Evolutionary conservation across 768 basidiomycete genomes (phyloP), one percentile per base, ranked within the genome.

Genomic region (Pisolithus tinctorius): DNA sequence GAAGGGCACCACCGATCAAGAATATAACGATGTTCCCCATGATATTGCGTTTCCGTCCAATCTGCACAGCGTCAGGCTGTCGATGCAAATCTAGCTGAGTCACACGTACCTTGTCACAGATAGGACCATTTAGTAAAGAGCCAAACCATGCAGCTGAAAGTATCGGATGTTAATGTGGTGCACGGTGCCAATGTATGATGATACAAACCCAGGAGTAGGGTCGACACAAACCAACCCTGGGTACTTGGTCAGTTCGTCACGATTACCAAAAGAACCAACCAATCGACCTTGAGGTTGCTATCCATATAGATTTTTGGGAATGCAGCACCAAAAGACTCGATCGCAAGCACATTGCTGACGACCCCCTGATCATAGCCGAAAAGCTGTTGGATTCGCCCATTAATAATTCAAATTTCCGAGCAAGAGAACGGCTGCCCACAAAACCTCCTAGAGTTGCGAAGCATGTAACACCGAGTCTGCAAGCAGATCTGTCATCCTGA

Each of bases 281-380:
- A 26, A 55, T 10, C 49, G 41, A 64, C 65, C 55, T 68, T 64
- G 45, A 68, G 58, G 25, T 13, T 48, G 16, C 58, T 45, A 49
- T 66, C 31, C 64, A 47, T 61, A 49, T 67, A 67, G 13, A 67
- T 63, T 4, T 54, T 58, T 23, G 65, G 65, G 51, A 68, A 67
- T 20, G 62, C 58, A 17, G 65, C 65, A 23, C 66, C 65, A 17
- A 67, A 67, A 29, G 65, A 68, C 37, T 67, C 62, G 34, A 68
- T 67, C 6, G 59, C 60, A 8, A 67, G 66, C 16, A 68, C 66
- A 27, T 60, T 63, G 20, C 60, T 63, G 34, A 68, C 57, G 38
- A 67, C 66, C 7, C 62, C 65, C 67, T 66, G 66, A 37, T 63
- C 66, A 47, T 68, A 67, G 9, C 65, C 65, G 45, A 66, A 67